phyloP scores from a whole-genome alignment of 495 filamentous ascomycete species.

The Penicillium verhagenii region DNA sequence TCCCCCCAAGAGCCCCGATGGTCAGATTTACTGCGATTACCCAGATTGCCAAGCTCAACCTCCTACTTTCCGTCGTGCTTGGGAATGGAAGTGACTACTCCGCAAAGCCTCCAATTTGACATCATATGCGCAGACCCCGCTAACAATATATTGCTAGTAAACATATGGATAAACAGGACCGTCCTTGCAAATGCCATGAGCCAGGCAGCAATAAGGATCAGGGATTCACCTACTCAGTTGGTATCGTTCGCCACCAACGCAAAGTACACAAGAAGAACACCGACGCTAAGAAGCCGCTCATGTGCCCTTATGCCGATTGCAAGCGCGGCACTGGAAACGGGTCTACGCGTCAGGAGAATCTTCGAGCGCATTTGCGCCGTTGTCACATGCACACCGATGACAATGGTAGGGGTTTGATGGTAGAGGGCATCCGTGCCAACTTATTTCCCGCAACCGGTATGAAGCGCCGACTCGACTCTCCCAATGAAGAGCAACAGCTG shows the following conservation, averaged over 20 bases:
- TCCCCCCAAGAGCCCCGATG: slow-evolving; percentile 62
- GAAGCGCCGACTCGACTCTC: slow-evolving; percentile 46
- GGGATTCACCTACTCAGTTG: slow-evolving; percentile 91
- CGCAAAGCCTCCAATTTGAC: background rate
- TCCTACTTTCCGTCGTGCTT: slow-evolving; percentile 72
- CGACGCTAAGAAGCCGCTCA: slow-evolving; percentile 75
- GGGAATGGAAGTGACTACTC: slow-evolving; percentile 83
- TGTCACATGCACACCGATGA: slow-evolving; percentile 64
- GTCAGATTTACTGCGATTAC: slow-evolving; percentile 68
- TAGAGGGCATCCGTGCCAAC: slow-evolving; percentile 26
- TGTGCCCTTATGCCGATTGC: slow-evolving; percentile 81
- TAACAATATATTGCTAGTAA: slow-evolving; percentile 55
- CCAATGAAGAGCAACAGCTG: slow-evolving; percentile 26
- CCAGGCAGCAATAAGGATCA: slow-evolving; percentile 80
- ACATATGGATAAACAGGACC: slow-evolving; percentile 96
- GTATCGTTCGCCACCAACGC: slow-evolving; percentile 81
- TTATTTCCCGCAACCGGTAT: slow-evolving; percentile 28
- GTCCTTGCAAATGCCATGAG: slow-evolving; percentile 80
- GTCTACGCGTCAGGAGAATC: slow-evolving; percentile 86
- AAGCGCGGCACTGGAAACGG: slow-evolving; percentile 78
- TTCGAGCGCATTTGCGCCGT: slow-evolving; percentile 86
- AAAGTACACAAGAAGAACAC: slow-evolving; percentile 88
- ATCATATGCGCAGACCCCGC: background rate
- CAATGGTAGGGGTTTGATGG: slow-evolving; percentile 29
- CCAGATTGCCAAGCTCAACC: slow-evolving; percentile 54